Evolutionary conservation across 805 yeast species (phyloP).

Genomic region (Saccharomycopsis capsularis): DNA sequence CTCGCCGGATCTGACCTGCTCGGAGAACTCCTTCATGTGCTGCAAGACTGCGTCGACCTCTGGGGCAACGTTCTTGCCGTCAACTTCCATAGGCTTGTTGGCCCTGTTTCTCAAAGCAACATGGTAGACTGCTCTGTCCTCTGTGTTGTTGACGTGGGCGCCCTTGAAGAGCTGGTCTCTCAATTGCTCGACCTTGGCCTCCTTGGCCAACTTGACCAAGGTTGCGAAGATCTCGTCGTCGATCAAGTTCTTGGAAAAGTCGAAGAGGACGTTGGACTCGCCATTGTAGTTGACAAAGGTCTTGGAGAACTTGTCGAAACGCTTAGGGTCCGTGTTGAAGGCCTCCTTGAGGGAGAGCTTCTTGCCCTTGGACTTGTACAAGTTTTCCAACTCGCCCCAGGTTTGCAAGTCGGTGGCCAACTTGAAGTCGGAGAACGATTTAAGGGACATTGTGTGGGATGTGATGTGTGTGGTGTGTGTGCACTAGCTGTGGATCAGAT

Average conservation of each 20-base stretch:
- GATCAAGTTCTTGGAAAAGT: slow-evolving; percentile 90
- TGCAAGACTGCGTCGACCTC: slow-evolving; percentile 87
- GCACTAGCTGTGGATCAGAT: too few species aligned
- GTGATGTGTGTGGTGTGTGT: too few species aligned
- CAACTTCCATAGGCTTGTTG: slow-evolving; percentile 76
- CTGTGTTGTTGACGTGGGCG: slow-evolving; percentile 90
- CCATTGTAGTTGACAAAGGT: slow-evolving; percentile 81
- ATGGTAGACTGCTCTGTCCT: slow-evolving; percentile 95
- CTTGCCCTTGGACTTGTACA: slow-evolving; percentile 67
- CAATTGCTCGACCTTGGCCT: slow-evolving; percentile 79
- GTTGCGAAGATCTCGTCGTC: slow-evolving; percentile 70
- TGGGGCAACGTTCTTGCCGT: slow-evolving; percentile 81
- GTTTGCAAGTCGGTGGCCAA: slow-evolving; percentile 71
- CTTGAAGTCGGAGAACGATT: slow-evolving; percentile 42
- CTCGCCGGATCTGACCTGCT: slow-evolving; percentile 79
- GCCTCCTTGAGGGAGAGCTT: slow-evolving; percentile 67
- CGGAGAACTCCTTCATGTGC: slow-evolving; percentile 96
- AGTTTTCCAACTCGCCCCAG: slow-evolving; percentile 69
- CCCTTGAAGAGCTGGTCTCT: slow-evolving; percentile 92
- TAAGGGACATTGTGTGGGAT: slow-evolving; percentile 24
- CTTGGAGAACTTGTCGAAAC: slow-evolving; percentile 71
- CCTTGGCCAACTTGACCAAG: slow-evolving; percentile 76
- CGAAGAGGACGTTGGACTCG: slow-evolving; percentile 75
- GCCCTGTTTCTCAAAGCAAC: slow-evolving; percentile 94
- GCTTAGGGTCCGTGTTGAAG: slow-evolving; percentile 63